Evolutionary conservation across 176 grass and related monocot species (phyloP), one percentile per base, ranked within the genome.

Genomic region (Lolium perenne): DNA sequence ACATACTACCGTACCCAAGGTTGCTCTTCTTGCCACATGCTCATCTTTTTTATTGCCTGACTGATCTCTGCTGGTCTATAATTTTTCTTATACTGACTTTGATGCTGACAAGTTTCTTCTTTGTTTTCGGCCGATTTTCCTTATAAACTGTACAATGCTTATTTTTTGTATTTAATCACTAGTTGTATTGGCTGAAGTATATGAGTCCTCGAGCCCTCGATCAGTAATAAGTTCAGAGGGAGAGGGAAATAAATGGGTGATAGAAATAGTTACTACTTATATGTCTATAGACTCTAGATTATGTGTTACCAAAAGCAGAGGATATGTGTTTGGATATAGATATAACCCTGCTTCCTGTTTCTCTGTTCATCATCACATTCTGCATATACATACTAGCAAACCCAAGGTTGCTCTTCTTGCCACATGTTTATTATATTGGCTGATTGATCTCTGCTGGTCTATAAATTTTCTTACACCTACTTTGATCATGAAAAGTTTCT

Each of bases 311-410:
- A 88, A 8, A 3, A 47, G 70, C 40, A 53, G 20, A 45, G 60
- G 59, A 63, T 63, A 63, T 63, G 14, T 67, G 26, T 40, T 32
- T 48, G 38, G 9, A 78, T 41, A 84, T 58, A 35, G 60, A 84
- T 84, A 91, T 81, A 67, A 77, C 48, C 66, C 0, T 77, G 76
- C 89, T 80, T 87, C 25, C 46, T 77, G 53, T 62, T 85, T 77
- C 62, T 20, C 54, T 76, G 48, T 46, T 80, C 83, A 83, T 46
- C 38, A 76, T 76, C 25, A 26, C 8, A 70, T 46, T 77, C 69
- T 81, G 77, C 64, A 88, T 71, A 25, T 50, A 79, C 35, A 46
- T 49, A 86, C 21, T 9, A 10, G 46, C 25, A 41, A 41, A 32
- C 2, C 2, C 6, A 7, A 14, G 50, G 15, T 35, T 60, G 14